phyloP scores from a whole-genome alignment of 495 filamentous ascomycete genomes.

The Xylaria castorea region DNA sequence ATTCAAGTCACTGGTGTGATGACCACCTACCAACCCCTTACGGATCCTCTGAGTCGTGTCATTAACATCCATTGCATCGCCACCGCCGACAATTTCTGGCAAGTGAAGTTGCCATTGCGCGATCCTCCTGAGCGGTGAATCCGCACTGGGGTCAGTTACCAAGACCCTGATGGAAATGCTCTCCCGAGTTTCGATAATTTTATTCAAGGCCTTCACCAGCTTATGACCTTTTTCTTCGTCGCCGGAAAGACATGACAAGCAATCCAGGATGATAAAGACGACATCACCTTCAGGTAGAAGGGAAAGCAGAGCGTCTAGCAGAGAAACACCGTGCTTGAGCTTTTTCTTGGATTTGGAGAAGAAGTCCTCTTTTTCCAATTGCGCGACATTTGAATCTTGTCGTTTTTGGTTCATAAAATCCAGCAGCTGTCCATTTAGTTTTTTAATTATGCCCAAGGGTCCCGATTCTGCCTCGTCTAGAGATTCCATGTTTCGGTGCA shows the following conservation, averaged over 20 bases:
- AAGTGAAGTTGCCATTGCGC: not conserved
- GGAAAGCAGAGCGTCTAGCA: not conserved
- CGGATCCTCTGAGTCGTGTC: not conserved
- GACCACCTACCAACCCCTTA: not conserved
- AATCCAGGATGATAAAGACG: not conserved
- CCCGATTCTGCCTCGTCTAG: not conserved
- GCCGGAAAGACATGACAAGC: not conserved
- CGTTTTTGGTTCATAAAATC: not conserved
- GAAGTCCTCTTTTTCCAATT: not conserved
- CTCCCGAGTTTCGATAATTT: not conserved
- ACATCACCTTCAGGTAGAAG: not conserved
- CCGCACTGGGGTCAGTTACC: not conserved
- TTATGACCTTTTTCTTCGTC: not conserved
- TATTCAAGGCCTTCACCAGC: not conserved
- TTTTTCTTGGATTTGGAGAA: not conserved
- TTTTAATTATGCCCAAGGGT: constrained; percentile 1
- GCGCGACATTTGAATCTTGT: not conserved
- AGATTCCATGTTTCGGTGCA: not conserved
- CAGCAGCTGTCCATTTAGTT: not conserved
- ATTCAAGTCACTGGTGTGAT: not conserved
- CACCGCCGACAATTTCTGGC: not conserved
- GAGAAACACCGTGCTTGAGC: not conserved
- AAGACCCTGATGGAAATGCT: not conserved
- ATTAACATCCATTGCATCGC: not conserved
- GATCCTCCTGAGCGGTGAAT: not conserved